These are phyloP conservation scores for Hibiscus mutabilis DNA, from an alignment of 345 rosid species.

Conservation along the genomic window DNA sequence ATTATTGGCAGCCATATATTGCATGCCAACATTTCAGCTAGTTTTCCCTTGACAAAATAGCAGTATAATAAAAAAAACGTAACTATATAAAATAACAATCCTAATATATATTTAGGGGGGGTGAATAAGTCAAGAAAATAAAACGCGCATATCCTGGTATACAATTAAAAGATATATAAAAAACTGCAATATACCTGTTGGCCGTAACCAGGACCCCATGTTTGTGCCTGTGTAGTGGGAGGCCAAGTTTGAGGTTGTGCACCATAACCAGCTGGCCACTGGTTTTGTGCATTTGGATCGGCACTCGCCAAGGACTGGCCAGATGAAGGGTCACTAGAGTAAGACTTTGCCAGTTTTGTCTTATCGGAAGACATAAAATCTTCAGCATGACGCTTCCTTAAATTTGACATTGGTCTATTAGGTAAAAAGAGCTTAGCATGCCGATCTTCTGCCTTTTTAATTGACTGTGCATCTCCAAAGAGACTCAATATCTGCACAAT, in stretches of 20 bases:
- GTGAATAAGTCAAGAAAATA: background rate
- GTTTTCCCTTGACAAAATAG: background rate
- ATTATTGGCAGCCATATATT: background rate
- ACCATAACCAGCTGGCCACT: constrained; percentile 81
- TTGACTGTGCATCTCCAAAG: constrained; percentile 59
- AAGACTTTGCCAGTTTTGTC: constrained; percentile 68
- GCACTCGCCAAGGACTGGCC: constrained; percentile 60
- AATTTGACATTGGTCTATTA: constrained; percentile 54
- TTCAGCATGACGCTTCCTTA: constrained; percentile 79
- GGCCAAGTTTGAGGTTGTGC: constrained; percentile 92
- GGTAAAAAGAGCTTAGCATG: constrained; percentile 74
- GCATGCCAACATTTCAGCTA: background rate
- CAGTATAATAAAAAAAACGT: background rate
- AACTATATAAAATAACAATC: background rate
- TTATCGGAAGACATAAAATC: constrained; percentile 74
- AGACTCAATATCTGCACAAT: constrained; percentile 66
- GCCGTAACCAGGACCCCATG: constrained; percentile 69
- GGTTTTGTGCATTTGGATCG: constrained; percentile 66
- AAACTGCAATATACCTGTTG: constrained; percentile 50
- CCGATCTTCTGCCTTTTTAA: constrained; percentile 70
- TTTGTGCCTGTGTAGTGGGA: constrained; percentile 46
- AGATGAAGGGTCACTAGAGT: constrained; percentile 42
- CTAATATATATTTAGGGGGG: background rate
- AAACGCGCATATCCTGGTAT: background rate
- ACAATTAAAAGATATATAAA: background rate